Evolutionary conservation across 371 early-diverging fungal genomes (phyloP).

Genomic region (Funneliformis caledonium): DNA sequence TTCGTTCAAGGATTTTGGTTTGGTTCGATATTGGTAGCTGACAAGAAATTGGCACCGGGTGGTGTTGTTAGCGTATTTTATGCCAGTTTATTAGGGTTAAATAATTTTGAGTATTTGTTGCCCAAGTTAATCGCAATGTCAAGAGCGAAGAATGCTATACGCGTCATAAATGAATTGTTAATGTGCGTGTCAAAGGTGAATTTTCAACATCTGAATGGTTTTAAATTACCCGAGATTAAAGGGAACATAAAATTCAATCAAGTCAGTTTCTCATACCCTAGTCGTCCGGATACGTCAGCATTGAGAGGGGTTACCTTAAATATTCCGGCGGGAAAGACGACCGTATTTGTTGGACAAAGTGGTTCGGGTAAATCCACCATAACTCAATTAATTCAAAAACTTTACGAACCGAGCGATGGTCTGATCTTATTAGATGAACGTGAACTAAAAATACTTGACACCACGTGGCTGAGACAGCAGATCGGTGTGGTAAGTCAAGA

Average conservation of each 20-base stretch:
- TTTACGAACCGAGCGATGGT: slow-evolving; percentile 80
- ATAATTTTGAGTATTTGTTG: slow-evolving; percentile 55
- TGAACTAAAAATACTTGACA: slow-evolving; percentile 68
- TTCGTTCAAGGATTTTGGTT: slow-evolving; percentile 67
- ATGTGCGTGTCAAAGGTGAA: slow-evolving; percentile 75
- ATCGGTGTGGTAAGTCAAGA: slow-evolving; percentile 87
- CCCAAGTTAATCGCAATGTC: slow-evolving; percentile 64
- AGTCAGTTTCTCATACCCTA: slow-evolving; percentile 77
- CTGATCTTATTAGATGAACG: slow-evolving; percentile 71
- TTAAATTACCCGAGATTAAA: slow-evolving; percentile 50
- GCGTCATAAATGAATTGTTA: slow-evolving; percentile 71
- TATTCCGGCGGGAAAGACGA: slow-evolving; percentile 73
- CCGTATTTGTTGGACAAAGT: slow-evolving; percentile 79
- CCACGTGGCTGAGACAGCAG: slow-evolving; percentile 54
- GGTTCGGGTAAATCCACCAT: slow-evolving; percentile 93
- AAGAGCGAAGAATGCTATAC: slow-evolving; percentile 64
- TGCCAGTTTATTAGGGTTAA: slow-evolving; percentile 56
- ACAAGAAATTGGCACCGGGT: slow-evolving; percentile 48
- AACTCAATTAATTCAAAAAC: slow-evolving; percentile 84
- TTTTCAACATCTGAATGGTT: slow-evolving; percentile 57
- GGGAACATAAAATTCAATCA: slow-evolving; percentile 74
- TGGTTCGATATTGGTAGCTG: slow-evolving; percentile 56
- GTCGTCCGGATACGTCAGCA: slow-evolving; percentile 71
- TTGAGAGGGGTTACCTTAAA: slow-evolving; percentile 63
- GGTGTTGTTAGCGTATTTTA: slow-evolving; percentile 59